Percentiles rank a stretch among this genome's conserved stretches.
Evolutionary conservation across 345 rosid species (phyloP).

Genomic region (Salix purpurea): DNA sequence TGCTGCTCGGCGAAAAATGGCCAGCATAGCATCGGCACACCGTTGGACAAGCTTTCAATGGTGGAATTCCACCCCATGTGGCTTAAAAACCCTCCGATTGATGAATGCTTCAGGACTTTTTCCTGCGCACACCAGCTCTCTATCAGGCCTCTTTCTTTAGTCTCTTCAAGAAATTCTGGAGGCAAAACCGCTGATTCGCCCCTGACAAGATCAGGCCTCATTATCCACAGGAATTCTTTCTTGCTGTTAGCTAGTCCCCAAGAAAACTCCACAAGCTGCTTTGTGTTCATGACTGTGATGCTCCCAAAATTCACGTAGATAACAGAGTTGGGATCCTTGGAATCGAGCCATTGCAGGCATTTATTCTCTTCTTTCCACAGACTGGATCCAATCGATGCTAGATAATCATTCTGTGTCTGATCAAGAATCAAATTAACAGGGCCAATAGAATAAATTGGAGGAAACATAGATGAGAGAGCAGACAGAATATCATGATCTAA

Average conservation of each 20-base stretch:
- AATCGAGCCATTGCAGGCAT: conserved; percentile 1
- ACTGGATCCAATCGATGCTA: background rate
- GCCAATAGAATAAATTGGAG: conserved; percentile 7
- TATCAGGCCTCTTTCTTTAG: background rate
- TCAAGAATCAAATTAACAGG: conserved; percentile 6
- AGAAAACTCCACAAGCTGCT: conserved; percentile 4
- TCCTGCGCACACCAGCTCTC: conserved; percentile 10
- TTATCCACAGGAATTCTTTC: background rate
- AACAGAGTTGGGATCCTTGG: background rate
- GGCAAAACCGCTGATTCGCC: background rate
- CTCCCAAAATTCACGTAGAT: conserved; percentile 8
- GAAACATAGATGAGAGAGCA: conserved; percentile 1
- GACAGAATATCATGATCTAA: background rate
- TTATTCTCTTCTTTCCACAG: background rate
- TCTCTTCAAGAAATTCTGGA: background rate
- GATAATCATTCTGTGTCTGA: background rate
- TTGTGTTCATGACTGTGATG: background rate
- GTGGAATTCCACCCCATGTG: conserved; percentile 15
- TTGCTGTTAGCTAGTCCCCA: conserved; percentile 9
- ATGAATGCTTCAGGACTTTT: background rate
- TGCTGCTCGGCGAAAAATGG: background rate
- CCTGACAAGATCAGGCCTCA: conserved; percentile 6
- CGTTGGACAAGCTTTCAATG: background rate
- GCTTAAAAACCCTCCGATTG: background rate
- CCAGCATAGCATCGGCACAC: conserved; percentile 3